A percentile compares a stretch with the other conserved stretches of the same genome.
These are phyloP conservation scores for Malassezia sp. DNA, from an alignment of 1,284 basidiomycete genomes.

Conservation along the genomic window DNA sequence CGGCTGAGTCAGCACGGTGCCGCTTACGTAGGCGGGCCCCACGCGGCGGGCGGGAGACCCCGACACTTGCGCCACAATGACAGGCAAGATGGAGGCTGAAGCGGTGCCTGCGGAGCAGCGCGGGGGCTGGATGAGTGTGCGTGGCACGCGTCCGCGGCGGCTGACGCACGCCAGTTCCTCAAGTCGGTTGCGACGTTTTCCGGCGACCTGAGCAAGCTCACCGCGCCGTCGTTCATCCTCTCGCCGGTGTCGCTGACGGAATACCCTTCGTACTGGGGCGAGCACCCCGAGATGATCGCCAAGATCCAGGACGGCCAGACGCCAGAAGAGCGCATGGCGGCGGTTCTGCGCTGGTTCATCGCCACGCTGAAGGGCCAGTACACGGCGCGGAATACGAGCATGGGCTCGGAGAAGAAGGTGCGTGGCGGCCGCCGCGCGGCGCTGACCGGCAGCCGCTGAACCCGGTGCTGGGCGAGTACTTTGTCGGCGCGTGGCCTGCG, in stretches of 20 bases:
- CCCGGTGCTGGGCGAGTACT: conserved; percentile 77
- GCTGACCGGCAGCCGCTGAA: conserved; percentile 75
- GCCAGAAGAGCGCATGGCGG: conserved; percentile 43
- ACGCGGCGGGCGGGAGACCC: neutral
- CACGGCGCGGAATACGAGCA: conserved; percentile 52
- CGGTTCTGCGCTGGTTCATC: conserved; percentile 45
- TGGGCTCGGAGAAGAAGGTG: conserved; percentile 86
- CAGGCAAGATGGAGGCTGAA: neutral
- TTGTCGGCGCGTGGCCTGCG: conserved; percentile 85
- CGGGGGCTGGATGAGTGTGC: conserved; percentile 13
- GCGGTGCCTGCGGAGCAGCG: conserved; percentile 11
- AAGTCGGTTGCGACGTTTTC: conserved; percentile 44
- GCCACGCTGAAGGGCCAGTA: conserved; percentile 83
- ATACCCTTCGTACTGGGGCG: conserved; percentile 46
- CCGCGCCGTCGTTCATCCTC: conserved; percentile 61
- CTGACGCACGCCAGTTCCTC: conserved; percentile 22
- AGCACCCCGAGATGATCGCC: conserved; percentile 39
- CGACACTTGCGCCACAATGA: neutral
- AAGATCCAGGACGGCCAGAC: conserved; percentile 32
- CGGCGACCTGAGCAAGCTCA: conserved; percentile 83
- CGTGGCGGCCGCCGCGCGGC: no score
- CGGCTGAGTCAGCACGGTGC: conserved; percentile 2
- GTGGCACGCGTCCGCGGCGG: no score
- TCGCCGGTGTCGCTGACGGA: conserved; percentile 46
- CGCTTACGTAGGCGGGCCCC: neutral